Evolutionary conservation across 2,329 filamentous ascomycete species (phyloP).

Genomic region (Rasamsonia emersonii): DNA sequence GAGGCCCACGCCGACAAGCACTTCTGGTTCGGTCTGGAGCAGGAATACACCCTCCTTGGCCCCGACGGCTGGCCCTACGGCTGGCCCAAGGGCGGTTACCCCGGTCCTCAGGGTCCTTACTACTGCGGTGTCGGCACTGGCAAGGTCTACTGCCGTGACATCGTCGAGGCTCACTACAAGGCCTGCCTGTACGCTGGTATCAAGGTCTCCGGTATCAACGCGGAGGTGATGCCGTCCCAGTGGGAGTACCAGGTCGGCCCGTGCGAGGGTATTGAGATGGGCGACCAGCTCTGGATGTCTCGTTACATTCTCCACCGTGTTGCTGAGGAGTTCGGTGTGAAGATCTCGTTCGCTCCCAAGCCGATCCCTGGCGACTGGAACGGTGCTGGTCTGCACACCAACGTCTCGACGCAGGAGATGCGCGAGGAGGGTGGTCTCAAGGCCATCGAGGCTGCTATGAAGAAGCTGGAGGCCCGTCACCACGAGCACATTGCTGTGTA

Average conservation of each 20-base stretch:
- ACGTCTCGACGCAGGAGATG: conserved; percentile 87
- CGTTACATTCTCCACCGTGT: conserved; percentile 84
- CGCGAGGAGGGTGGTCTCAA: conserved; percentile 91
- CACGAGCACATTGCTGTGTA: conserved; percentile 85
- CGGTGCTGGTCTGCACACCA: conserved; percentile 85
- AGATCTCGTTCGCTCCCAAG: conserved; percentile 93
- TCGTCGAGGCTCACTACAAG: conserved; percentile 92
- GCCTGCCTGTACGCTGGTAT: conserved; percentile 80
- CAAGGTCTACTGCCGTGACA: conserved; percentile 96
- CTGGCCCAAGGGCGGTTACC: conserved; percentile 82
- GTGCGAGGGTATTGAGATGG: conserved; percentile 79
- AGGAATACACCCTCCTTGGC: conserved; percentile 94
- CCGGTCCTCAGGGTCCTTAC: conserved; percentile 86
- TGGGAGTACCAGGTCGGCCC: conserved; percentile 98
- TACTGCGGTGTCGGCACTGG: conserved; percentile 97
- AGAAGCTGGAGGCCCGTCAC: conserved; percentile 73
- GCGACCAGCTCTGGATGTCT: conserved; percentile 93
- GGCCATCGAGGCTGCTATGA: conserved; percentile 77
- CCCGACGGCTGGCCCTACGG: conserved; percentile 81
- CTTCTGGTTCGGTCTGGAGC: conserved; percentile 97
- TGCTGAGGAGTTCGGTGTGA: conserved; percentile 91
- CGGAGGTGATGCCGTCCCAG: conserved; percentile 95
- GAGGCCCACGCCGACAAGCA: conserved; percentile 70
- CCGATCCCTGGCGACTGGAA: conserved; percentile 96
- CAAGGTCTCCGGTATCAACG: conserved; percentile 96